phyloP scores from a whole-genome alignment of 2,329 filamentous ascomycete genomes.

The Pestalotiopsis sp. region DNA sequence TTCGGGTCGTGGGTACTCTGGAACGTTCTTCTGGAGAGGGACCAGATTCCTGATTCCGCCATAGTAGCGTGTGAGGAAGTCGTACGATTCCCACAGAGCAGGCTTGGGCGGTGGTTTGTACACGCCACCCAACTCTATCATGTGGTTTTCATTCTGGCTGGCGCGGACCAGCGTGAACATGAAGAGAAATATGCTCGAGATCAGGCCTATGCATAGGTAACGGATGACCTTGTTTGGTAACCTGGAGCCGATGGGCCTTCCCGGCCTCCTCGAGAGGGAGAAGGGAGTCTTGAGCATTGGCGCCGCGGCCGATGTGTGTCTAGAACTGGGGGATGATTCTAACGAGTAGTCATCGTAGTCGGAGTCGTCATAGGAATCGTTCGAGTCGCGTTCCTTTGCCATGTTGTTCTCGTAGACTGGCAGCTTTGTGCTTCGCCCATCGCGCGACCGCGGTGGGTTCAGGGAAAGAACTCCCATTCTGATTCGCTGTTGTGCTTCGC shows the following conservation, averaged over 20 bases:
- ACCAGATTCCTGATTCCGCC: constrained; percentile 79
- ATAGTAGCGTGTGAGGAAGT: constrained; percentile 85
- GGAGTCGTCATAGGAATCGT: constrained; percentile 47
- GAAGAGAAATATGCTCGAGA: constrained; percentile 71
- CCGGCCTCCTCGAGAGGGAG: constrained; percentile 30
- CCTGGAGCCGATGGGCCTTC: constrained; percentile 51
- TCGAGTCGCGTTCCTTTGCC: constrained; percentile 52
- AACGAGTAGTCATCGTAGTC: constrained; percentile 39
- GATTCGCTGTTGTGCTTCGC: not conserved
- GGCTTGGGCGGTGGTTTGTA: constrained; percentile 56
- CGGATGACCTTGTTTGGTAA: constrained; percentile 73
- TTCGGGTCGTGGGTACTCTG: constrained; percentile 75
- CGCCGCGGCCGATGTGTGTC: constrained; percentile 45
- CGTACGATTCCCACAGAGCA: constrained; percentile 79
- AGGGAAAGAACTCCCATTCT: constrained; percentile 51
- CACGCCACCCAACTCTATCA: constrained; percentile 54
- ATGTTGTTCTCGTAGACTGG: constrained; percentile 50
- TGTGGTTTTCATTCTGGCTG: constrained; percentile 68
- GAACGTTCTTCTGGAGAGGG: constrained; percentile 62
- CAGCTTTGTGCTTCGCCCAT: constrained; percentile 39
- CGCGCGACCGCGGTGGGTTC: constrained; percentile 47
- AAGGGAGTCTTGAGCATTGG: constrained; percentile 44
- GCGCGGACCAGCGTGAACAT: constrained; percentile 74
- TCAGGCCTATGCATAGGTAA: constrained; percentile 73
- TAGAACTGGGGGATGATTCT: constrained; percentile 52